A percentile compares a stretch with the other conserved stretches of the same genome.
phyloP scores from a whole-genome alignment of 768 basidiomycete species.

The Rubroboletus pulcherrimus region DNA sequence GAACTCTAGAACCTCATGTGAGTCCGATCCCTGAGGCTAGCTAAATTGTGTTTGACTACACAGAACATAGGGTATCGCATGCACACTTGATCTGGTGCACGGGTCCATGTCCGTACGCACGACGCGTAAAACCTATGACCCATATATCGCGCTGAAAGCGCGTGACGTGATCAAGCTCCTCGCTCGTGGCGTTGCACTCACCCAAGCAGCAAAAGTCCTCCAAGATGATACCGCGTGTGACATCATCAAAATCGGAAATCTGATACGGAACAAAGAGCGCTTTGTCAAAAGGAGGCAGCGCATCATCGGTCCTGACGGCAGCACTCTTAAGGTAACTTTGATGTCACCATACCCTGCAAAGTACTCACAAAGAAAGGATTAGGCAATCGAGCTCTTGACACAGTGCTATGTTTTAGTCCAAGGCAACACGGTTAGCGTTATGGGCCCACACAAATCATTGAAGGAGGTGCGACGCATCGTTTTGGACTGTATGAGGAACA shows the following conservation, averaged over 20 bases:
- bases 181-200: constrained; percentile 84
- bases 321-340: constrained; percentile 80
- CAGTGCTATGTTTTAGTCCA: constrained; percentile 97
- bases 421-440: constrained; percentile 96
- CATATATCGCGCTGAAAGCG: constrained; percentile 93
- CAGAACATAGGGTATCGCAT: constrained; percentile 68
- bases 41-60: neutral
- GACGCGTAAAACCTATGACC: constrained; percentile 95
- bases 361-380: constrained; percentile 8
- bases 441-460: constrained; percentile 93
- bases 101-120: constrained; percentile 98
- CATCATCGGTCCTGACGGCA: constrained; percentile 96
- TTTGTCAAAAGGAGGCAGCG: constrained; percentile 95
- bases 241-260: constrained; percentile 95
- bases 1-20: constrained; percentile 78
- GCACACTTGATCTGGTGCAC: constrained; percentile 91
- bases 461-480: constrained; percentile 96
- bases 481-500: constrained; percentile 99
- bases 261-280: constrained; percentile 93
- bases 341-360: neutral
- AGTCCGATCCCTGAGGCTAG: constrained; percentile 19
- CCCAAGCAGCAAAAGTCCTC: constrained; percentile 83
- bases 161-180: constrained; percentile 94
- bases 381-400: constrained; percentile 97
- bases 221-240: constrained; percentile 91